Evolutionary conservation across 148 eudicot genomes (phyloP), one percentile per base, ranked within the genome.

Genomic region (Nepenthes mirabilis): DNA sequence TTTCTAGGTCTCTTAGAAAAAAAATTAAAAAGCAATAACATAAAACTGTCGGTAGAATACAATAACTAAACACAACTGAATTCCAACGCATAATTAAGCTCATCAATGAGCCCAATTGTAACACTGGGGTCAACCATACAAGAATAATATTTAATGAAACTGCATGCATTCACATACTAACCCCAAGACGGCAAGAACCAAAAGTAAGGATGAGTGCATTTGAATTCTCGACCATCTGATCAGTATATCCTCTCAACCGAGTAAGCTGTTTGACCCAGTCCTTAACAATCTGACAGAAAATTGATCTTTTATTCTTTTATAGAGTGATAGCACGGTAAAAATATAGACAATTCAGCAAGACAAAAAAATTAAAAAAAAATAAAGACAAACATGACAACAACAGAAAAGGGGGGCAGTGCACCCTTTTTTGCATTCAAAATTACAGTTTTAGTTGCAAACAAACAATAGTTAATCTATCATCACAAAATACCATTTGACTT

Each of bases 131-230:
- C 4, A 40, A 8, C 45, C 45, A 40, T 8, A 40, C 6, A 49
- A 5, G 52, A 49, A 49, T 5, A 49, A 40, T 40, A 4, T 40
- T 40, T 8, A 40, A 40, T 5, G n/a, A 34, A 45, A 43, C 2
- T 6, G 36, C 35, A 55, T 11, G 52, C 36, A 47, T 9, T 33
- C 37, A 33, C 56, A 63, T 52, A 55, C 84, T 80, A 79, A 87
- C 95, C 81, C 95, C 97, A 34, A 90, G 82, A 55, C 84, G 72
- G 72, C 83, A 91, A 55, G 97, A 91, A 66, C 97, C 97, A 72
- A 87, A 91, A 63, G 97, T 87, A 32, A 83, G 79, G 62, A 87
- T 71, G 33, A 81, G 77, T n/a, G 93, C 97, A 83, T 88, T 91
- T 58, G 97, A 86, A 64, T 79, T 83, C 71, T 84, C 90, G 47